A percentile compares a stretch with the other conserved stretches of the same genome.
Conservation (phyloP, 2,329 filamentous ascomycete genomes). For the Metarhizium guizhouense region DNA sequence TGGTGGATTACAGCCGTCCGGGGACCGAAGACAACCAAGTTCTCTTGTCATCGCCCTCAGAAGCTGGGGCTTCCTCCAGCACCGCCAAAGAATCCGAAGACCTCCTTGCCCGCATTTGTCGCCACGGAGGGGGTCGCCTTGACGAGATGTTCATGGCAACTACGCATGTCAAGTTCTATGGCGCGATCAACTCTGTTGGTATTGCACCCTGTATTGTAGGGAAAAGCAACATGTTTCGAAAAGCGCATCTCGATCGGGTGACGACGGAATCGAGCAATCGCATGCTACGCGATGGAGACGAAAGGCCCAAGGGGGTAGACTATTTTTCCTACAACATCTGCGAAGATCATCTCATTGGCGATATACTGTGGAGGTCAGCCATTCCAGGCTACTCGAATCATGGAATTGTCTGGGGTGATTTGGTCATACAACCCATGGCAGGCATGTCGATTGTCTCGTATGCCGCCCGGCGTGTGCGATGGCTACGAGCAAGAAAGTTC, state of each 20-base stretch:
- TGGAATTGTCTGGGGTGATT: conserved; percentile 72
- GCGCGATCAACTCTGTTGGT: conserved; percentile 87
- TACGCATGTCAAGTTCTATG: conserved; percentile 94
- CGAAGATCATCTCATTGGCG: conserved; percentile 93
- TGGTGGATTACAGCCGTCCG: conserved; percentile 25
- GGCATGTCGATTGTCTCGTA: conserved; percentile 72
- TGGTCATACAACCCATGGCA: conserved; percentile 83
- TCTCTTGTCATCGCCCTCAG: conserved; percentile 25
- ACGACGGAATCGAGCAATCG: conserved; percentile 42
- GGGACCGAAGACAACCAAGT: conserved; percentile 14
- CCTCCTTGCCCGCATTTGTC: conserved; percentile 20
- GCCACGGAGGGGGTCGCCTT: conserved; percentile 64
- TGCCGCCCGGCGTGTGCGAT: conserved; percentile 71
- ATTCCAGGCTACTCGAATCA: conserved; percentile 66
- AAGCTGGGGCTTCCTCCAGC: conserved; percentile 12
- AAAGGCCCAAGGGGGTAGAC: conserved; percentile 63
- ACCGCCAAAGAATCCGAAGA: conserved; percentile 4
- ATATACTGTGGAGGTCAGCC: conserved; percentile 72
- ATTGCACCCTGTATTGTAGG: conserved; percentile 90
- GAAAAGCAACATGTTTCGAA: conserved; percentile 98
- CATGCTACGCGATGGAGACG: conserved; percentile 27
- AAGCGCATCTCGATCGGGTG: conserved; percentile 74
- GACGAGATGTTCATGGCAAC: conserved; percentile 95
- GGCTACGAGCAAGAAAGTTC: conserved; percentile 90
- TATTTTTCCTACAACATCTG: conserved; percentile 95